These are phyloP conservation scores for Capronia americana DNA, from an alignment of 2,329 filamentous ascomycete species.

Conservation along the genomic window DNA sequence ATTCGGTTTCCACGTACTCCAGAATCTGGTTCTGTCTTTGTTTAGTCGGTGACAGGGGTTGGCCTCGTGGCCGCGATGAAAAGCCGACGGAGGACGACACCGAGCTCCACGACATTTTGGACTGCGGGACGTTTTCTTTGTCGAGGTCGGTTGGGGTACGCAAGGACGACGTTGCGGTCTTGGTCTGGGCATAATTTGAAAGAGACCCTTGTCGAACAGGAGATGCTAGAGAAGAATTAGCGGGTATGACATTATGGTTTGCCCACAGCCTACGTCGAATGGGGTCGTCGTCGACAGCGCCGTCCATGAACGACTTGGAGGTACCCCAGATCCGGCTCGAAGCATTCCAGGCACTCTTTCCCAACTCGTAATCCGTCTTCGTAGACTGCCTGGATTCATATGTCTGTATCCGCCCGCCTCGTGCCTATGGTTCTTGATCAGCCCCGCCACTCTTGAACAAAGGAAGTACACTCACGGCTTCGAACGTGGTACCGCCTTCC, in stretches of 20 bases:
- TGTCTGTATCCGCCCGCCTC: conserved; percentile 21
- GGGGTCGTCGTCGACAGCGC: conserved; percentile 54
- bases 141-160: conserved; percentile 20
- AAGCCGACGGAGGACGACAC: conserved; percentile 15
- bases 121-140: conserved; percentile 27
- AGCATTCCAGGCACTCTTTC: conserved; percentile 51
- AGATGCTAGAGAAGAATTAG: conserved; percentile 27
- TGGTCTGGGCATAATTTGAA: conserved; percentile 20
- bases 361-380: conserved; percentile 52
- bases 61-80: conserved; percentile 20
- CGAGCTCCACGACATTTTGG: conserved; percentile 27
- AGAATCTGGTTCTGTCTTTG: conserved; percentile 28
- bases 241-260: conserved; percentile 17
- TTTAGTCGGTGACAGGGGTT: conserved; percentile 32
- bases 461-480: conserved; percentile 45
- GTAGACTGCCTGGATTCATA: conserved; percentile 26
- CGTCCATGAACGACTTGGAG: conserved; percentile 53
- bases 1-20: conserved; percentile 9
- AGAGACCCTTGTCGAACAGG: conserved; percentile 30
- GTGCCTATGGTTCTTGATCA: conserved; percentile 24
- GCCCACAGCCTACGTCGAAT: conserved; percentile 54
- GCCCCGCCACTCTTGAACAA: background rate
- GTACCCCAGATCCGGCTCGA: conserved; percentile 61
- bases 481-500: conserved; percentile 46
- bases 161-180: conserved; percentile 18